phyloP scores from a whole-genome alignment of 2,329 filamentous ascomycete genomes.

The Whalleya microplaca region DNA sequence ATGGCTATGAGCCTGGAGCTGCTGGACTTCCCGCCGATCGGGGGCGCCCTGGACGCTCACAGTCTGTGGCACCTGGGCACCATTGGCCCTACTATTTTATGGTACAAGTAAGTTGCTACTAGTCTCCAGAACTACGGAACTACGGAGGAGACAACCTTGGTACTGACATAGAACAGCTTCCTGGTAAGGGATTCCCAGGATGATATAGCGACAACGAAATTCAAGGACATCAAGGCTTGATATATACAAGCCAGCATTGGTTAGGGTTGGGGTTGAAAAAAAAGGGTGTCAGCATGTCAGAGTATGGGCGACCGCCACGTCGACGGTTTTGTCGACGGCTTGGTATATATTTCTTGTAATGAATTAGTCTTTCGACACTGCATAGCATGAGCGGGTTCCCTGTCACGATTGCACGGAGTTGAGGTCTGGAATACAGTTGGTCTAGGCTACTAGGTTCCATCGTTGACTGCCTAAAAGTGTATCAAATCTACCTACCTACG shows the following conservation, averaged over 20 bases:
- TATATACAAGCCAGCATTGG: not conserved
- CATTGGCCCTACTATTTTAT: conserved; percentile 83
- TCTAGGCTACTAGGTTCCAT: conserved; percentile 18
- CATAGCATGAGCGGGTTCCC: conserved; percentile 7
- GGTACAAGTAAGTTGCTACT: conserved; percentile 79
- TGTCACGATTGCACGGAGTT: conserved; percentile 19
- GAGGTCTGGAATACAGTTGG: conserved; percentile 14
- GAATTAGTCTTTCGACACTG: conserved; percentile 10
- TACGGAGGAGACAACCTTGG: not conserved
- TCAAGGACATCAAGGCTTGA: conserved; percentile 71
- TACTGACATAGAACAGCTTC: conserved; percentile 61
- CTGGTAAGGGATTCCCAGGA: conserved; percentile 83
- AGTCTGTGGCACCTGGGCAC: conserved; percentile 95
- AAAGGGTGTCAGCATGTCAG: not conserved
- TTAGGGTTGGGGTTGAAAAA: not conserved
- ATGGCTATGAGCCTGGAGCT: conserved; percentile 95
- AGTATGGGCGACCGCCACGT: not conserved
- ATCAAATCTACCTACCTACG: conserved; percentile 1
- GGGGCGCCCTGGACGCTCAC: conserved; percentile 87
- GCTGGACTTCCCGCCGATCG: conserved; percentile 87
- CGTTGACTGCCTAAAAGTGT: conserved; percentile 19
- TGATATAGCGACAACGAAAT: conserved; percentile 63
- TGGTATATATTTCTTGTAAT: conserved; percentile 21
- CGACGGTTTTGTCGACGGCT: conserved; percentile 1
- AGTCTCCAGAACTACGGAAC: not conserved